phyloP scores from a whole-genome alignment of 2,329 filamentous ascomycete species.

The Fusarium protoensiforme region DNA sequence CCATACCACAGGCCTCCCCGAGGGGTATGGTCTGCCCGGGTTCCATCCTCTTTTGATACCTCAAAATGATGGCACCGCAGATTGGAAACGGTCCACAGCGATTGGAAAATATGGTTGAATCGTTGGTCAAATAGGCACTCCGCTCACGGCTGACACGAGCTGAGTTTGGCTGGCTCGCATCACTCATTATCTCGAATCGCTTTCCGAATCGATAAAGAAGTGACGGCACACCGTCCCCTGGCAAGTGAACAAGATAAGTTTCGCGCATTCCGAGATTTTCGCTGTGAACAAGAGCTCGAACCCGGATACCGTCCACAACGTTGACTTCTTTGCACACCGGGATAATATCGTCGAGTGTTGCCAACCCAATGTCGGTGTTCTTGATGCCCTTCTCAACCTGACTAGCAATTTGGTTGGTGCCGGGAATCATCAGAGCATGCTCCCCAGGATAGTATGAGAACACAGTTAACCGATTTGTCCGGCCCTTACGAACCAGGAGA shows the following conservation, averaged over 20 bases:
- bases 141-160: neutral
- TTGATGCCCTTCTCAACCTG: neutral
- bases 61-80: neutral
- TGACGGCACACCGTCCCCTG: neutral
- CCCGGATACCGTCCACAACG: neutral
- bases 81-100: neutral
- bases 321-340: neutral
- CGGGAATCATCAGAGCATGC: neutral
- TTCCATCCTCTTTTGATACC: neutral
- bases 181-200: neutral
- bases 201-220: slow-evolving; percentile 1
- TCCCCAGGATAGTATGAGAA: neutral
- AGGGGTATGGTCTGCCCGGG: neutral
- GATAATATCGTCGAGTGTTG: neutral
- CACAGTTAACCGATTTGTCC: neutral
- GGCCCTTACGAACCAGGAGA: neutral
- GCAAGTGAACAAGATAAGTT: neutral
- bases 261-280: neutral
- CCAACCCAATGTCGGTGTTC: neutral
- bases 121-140: neutral
- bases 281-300: neutral
- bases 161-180: neutral
- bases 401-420: neutral
- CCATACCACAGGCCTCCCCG: neutral
- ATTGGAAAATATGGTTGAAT: neutral